Evolutionary conservation across 768 basidiomycete genomes (phyloP).

Genomic region (Leccinum fibrillosum): DNA sequence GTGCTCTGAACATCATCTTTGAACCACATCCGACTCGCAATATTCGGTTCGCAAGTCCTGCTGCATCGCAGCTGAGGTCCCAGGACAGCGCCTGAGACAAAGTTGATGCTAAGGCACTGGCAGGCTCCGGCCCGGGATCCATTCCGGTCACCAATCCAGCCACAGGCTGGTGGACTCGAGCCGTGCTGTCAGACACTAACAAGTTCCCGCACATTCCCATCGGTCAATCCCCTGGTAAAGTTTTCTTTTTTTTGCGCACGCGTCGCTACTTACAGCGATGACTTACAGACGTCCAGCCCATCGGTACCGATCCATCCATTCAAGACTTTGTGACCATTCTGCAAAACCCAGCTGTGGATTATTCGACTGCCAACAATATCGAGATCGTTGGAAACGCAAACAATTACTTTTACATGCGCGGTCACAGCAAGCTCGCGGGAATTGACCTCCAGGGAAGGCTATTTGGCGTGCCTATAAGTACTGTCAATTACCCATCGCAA

Average conservation of each 20-base stretch:
- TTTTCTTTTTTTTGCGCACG: not conserved
- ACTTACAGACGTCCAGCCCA: too few relatives aligned
- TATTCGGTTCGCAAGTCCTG: slow-evolving; percentile 7
- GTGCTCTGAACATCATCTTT: slow-evolving; percentile 11
- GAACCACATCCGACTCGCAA: slow-evolving; percentile 12
- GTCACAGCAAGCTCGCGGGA: too few relatives aligned
- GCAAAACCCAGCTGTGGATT: too few relatives aligned
- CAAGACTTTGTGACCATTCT: too few relatives aligned
- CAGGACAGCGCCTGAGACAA: not conserved
- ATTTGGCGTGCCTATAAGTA: too few relatives aligned
- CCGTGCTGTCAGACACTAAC: not conserved
- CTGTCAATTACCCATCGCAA: too few relatives aligned
- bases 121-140: not conserved
- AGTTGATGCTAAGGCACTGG: not conserved
- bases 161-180: slow-evolving; percentile 13
- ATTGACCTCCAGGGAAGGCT: too few relatives aligned
- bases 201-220: slow-evolving; percentile 2
- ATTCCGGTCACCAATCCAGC: slow-evolving; percentile 9
- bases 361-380: too few relatives aligned
- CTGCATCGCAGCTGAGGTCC: not conserved
- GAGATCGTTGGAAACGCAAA: too few relatives aligned
- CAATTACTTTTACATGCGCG: too few relatives aligned
- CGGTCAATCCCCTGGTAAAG: slow-evolving; percentile 1
- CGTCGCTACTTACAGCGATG: not conserved
- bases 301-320: too few relatives aligned